A percentile compares a stretch with the other conserved stretches of the same genome.
Conservation (phyloP, 495 filamentous ascomycete genomes). For the Thozetella sp. region DNA sequence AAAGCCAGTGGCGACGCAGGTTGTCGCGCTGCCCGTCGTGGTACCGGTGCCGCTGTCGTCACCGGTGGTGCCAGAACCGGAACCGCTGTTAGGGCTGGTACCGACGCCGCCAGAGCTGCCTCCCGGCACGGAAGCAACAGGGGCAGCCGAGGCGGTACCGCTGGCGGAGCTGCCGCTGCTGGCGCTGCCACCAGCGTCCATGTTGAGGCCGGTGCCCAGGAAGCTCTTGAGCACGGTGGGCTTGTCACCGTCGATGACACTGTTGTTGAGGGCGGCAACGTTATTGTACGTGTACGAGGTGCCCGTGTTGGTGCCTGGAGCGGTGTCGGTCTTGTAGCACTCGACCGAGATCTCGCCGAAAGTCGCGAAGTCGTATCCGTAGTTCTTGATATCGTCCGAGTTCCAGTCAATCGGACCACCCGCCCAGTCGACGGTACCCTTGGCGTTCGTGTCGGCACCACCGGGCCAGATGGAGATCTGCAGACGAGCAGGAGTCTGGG, state of each 20-base stretch:
- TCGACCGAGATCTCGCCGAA: constrained; percentile 76
- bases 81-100: constrained; percentile 6
- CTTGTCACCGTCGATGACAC: constrained; percentile 74
- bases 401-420: constrained; percentile 91
- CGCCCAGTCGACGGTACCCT: constrained; percentile 90
- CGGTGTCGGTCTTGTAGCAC: constrained; percentile 75
- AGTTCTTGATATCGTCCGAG: constrained; percentile 73
- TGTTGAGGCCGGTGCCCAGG: constrained; percentile 74
- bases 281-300: constrained; percentile 78
- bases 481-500: constrained; percentile 91
- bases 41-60: constrained; percentile 13
- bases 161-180: constrained; percentile 21
- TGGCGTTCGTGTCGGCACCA: constrained; percentile 73
- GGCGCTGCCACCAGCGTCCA: constrained; percentile 48
- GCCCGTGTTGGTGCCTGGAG: constrained; percentile 58
- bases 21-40: neutral
- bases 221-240: constrained; percentile 79
- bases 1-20: constrained; percentile 30
- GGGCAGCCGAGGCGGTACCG: constrained; percentile 18
- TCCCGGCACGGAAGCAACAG: constrained; percentile 31
- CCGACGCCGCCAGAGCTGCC: constrained; percentile 17
- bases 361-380: constrained; percentile 87
- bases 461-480: constrained; percentile 97
- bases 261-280: constrained; percentile 66
- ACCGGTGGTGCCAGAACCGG: constrained; percentile 4